Evolutionary conservation across 1,139 yeast genomes (phyloP).

Genomic region (Geotrichum carabidarum): DNA sequence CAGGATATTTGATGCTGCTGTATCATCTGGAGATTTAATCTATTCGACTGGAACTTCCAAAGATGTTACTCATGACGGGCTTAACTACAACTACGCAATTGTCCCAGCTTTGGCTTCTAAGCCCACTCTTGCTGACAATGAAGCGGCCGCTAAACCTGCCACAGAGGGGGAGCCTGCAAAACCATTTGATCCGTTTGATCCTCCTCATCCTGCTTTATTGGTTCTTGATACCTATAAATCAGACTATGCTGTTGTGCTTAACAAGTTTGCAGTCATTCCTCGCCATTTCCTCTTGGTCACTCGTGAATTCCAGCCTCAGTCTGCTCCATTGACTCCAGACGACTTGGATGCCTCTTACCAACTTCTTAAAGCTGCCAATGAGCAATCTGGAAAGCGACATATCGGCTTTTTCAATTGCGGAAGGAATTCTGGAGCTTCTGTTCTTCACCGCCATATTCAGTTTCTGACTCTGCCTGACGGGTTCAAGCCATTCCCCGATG

Average conservation of each 20-base stretch:
- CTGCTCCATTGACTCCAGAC: slow-evolving; percentile 59
- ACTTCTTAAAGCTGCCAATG: slow-evolving; percentile 44
- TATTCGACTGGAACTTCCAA: slow-evolving; percentile 32
- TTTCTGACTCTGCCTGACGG: slow-evolving; percentile 62
- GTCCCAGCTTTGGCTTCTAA: slow-evolving; percentile 54
- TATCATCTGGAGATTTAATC: slow-evolving; percentile 31
- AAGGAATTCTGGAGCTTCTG: slow-evolving; percentile 82
- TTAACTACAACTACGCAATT: slow-evolving; percentile 40
- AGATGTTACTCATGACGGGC: slow-evolving; percentile 30
- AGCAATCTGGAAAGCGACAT: slow-evolving; percentile 41
- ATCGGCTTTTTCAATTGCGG: slow-evolving; percentile 89
- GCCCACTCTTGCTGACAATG: slow-evolving; percentile 37
- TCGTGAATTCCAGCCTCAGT: slow-evolving; percentile 64
- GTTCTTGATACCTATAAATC: slow-evolving; percentile 51
- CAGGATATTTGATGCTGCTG: slow-evolving; percentile 36
- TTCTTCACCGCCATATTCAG: slow-evolving; percentile 88
- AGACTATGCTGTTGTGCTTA: slow-evolving; percentile 63
- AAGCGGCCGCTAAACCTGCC: slow-evolving; percentile 10
- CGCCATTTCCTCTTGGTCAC: slow-evolving; percentile 77
- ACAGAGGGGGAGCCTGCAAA: slow-evolving; percentile 31
- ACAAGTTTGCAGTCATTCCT: slow-evolving; percentile 80
- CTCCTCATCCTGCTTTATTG: slow-evolving; percentile 73
- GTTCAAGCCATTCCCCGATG: slow-evolving; percentile 58
- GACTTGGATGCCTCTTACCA: slow-evolving; percentile 60
- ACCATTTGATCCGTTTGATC: slow-evolving; percentile 64